phyloP scores from a whole-genome alignment of 208 protist species.

The Kentomonas sorsogonicus region DNA sequence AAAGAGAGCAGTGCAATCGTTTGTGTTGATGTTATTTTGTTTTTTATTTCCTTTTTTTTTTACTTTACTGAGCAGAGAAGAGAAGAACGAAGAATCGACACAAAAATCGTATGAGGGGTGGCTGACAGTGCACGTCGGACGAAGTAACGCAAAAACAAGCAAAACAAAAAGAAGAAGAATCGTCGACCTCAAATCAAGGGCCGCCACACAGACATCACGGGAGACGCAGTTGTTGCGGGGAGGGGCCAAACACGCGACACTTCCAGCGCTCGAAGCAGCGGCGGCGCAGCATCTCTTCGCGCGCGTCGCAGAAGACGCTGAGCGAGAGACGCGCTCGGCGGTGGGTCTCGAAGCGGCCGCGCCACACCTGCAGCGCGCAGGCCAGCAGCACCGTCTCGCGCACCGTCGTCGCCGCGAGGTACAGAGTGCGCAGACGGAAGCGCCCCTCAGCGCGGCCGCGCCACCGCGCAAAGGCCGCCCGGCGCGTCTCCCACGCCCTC shows the following conservation, averaged over 20 bases:
- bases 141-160: conserved; percentile 10
- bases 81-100: conserved; percentile 8
- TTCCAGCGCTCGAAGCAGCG: conserved; percentile 42
- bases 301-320: conserved; percentile 44
- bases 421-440: conserved; percentile 10
- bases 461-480: conserved; percentile 16
- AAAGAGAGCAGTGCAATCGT: neutral
- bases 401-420: conserved; percentile 23
- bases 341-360: conserved; percentile 19
- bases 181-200: neutral
- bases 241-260: conserved; percentile 23
- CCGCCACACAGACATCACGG: neutral
- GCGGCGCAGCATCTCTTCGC: conserved; percentile 29
- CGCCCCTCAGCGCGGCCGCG: conserved; percentile 9
- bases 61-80: neutral
- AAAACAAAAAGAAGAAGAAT: conserved; percentile 4
- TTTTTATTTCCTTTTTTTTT: conserved; percentile 1
- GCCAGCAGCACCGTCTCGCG: conserved; percentile 61
- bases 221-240: neutral
- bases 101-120: no score
- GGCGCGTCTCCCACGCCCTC: conserved; percentile 1
- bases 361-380: conserved; percentile 59
- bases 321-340: conserved; percentile 28
- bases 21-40: neutral
- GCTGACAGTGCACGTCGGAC: neutral